Conservation (phyloP, 2,329 filamentous ascomycete genomes). For the Colletotrichum simmondsii region DNA sequence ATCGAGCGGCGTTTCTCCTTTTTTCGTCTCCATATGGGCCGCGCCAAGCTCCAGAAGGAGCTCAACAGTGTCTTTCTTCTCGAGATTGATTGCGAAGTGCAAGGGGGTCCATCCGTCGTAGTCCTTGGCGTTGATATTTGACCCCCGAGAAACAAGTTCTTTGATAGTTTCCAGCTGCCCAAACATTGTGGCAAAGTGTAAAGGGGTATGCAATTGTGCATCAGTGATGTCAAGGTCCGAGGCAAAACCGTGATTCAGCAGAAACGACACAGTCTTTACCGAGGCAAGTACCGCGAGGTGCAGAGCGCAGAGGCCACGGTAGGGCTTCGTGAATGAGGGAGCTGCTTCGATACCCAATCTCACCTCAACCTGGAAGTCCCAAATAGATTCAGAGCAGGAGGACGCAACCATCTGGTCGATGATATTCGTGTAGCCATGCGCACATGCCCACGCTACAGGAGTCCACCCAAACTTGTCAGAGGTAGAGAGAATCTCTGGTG, state of each 20-base stretch:
- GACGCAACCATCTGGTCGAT: not conserved
- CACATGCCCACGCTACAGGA: slow-evolving; percentile 1
- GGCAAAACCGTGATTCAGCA: not conserved
- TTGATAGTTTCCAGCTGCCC: not conserved
- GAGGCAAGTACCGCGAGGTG: slow-evolving; percentile 7
- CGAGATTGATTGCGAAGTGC: not conserved
- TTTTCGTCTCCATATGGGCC: not conserved
- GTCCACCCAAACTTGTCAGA: slow-evolving; percentile 12
- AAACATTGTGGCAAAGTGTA: not conserved
- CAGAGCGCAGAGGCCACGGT: not conserved
- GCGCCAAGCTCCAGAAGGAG: slow-evolving; percentile 13
- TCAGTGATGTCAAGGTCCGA: not conserved
- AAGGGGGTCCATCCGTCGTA: not conserved
- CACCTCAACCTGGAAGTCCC: not conserved
- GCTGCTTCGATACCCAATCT: not conserved
- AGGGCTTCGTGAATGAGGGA: too few relatives aligned
- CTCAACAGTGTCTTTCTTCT: not conserved
- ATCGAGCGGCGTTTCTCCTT: slow-evolving; percentile 6
- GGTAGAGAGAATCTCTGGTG: not conserved
- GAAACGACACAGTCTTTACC: not conserved
- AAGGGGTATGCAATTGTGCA: not conserved
- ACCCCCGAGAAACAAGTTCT: not conserved
- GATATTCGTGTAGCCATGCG: not conserved
- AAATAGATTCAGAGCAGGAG: not conserved
- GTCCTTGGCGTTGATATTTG: not conserved